Evolutionary conservation across 768 basidiomycete genomes (phyloP).

Genomic region (Lentinula boryana): DNA sequence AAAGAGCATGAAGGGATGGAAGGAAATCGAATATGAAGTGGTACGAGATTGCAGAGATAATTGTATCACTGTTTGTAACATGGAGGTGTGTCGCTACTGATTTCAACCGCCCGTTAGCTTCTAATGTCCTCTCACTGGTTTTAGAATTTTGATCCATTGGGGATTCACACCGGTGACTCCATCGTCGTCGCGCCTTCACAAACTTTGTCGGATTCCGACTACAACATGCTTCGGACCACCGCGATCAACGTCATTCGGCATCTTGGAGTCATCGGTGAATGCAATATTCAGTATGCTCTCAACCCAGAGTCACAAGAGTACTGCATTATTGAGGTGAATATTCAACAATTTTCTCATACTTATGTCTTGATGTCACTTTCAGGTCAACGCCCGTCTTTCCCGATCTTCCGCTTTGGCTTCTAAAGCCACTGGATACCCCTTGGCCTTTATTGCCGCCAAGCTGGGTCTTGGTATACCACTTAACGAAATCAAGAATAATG

Average conservation of each 20-base stretch:
- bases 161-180: slow-evolving; percentile 98
- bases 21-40: slow-evolving; percentile 99
- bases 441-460: slow-evolving; percentile 98
- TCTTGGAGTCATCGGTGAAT: slow-evolving; percentile 95
- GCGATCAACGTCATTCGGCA: slow-evolving; percentile 99
- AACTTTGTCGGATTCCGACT: slow-evolving; percentile 97
- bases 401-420: slow-evolving; percentile 97
- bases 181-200: slow-evolving; percentile 98
- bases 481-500: slow-evolving; percentile 96
- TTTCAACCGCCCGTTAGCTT: not conserved
- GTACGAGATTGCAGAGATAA: slow-evolving; percentile 97
- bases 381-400: slow-evolving; percentile 96
- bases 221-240: slow-evolving; percentile 98
- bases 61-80: slow-evolving; percentile 99
- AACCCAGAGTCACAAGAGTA: slow-evolving; percentile 95
- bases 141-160: slow-evolving; percentile 98
- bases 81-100: slow-evolving; percentile 73
- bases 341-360: not conserved
- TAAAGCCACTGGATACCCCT: slow-evolving; percentile 96
- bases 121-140: slow-evolving; percentile 2
- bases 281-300: slow-evolving; percentile 98
- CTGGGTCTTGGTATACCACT: slow-evolving; percentile 95
- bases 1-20: slow-evolving; percentile 99
- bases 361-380: not conserved
- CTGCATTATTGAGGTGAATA: slow-evolving; percentile 91